A percentile compares a stretch with the other conserved stretches of the same genome.
Conservation (phyloP, 352 stramenopile genomes). For the Pythium grandisporangium region DNA sequence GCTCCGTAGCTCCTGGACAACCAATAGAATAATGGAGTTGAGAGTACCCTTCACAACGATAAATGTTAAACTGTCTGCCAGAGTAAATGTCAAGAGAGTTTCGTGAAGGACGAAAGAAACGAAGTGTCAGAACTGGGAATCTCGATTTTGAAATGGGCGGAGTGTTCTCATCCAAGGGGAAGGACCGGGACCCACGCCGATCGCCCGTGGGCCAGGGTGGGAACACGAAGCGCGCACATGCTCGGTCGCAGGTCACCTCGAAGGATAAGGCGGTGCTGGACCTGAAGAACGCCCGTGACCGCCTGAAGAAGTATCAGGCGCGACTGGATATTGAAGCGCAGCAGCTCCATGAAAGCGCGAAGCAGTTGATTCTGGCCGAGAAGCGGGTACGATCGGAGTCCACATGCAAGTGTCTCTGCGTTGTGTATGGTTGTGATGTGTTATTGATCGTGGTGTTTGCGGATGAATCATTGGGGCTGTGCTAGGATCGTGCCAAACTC, state of each 20-base stretch:
- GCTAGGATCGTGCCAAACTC: conserved; percentile 75
- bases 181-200: conserved; percentile 8
- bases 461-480: neutral
- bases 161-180: conserved; percentile 44
- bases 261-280: conserved; percentile 86
- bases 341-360: conserved; percentile 73
- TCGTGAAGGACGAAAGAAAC: no score
- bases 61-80: no score
- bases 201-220: neutral
- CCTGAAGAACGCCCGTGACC: conserved; percentile 86
- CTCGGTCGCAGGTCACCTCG: conserved; percentile 60
- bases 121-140: no score
- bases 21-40: no score
- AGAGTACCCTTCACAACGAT: no score
- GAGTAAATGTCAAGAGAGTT: no score
- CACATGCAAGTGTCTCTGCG: neutral
- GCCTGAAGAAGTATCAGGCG: conserved; percentile 77
- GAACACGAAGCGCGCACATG: conserved; percentile 16
- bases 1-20: no score
- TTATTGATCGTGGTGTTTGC: neutral
- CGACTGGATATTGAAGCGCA: conserved; percentile 74
- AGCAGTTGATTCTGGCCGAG: conserved; percentile 54
- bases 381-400: conserved; percentile 33
- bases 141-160: conserved; percentile 37
- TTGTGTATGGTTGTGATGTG: neutral